phyloP scores from a whole-genome alignment of 2,329 filamentous ascomycete genomes.

The Botrytis fragariae region DNA sequence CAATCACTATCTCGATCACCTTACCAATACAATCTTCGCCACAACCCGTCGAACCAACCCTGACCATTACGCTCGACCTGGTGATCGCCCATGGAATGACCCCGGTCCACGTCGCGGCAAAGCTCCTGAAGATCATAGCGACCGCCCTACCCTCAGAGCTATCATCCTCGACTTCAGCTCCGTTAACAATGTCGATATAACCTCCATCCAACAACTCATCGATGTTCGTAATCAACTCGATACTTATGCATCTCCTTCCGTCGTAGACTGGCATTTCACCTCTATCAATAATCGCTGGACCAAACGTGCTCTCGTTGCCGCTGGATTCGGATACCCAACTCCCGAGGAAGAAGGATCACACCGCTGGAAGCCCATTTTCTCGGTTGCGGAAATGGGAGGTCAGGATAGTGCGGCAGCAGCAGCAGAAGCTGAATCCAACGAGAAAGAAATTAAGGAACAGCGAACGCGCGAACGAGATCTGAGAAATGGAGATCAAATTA shows the following conservation, averaged over 20 bases:
- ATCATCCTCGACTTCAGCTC: conserved; percentile 90
- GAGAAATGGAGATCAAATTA: conserved; percentile 37
- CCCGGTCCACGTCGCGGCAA: conserved; percentile 67
- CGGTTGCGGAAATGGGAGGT: conserved; percentile 81
- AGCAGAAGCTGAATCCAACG: conserved; percentile 58
- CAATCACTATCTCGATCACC: conserved; percentile 79
- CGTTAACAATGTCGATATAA: conserved; percentile 92
- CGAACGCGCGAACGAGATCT: conserved; percentile 28
- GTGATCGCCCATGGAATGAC: conserved; percentile 94
- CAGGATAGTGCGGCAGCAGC: conserved; percentile 64
- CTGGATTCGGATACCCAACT: conserved; percentile 83
- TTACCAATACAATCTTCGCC: conserved; percentile 65
- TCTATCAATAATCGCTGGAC: conserved; percentile 93
- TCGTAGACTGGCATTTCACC: conserved; percentile 95
- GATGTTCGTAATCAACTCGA: conserved; percentile 95
- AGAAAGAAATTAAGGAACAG: conserved; percentile 43
- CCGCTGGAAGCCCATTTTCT: conserved; percentile 94
- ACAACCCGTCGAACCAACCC: conserved; percentile 75
- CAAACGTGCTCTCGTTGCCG: conserved; percentile 81
- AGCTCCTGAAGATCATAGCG: conserved; percentile 46
- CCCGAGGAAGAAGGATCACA: conserved; percentile 44
- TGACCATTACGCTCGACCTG: conserved; percentile 59
- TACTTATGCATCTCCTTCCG: conserved; percentile 73
- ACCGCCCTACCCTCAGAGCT: conserved; percentile 74
- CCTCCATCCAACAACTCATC: conserved; percentile 87